Evolutionary conservation across 495 filamentous ascomycete genomes (phyloP), one percentile per base, ranked within the genome.

Genomic region (Aspergillus nanangensis): DNA sequence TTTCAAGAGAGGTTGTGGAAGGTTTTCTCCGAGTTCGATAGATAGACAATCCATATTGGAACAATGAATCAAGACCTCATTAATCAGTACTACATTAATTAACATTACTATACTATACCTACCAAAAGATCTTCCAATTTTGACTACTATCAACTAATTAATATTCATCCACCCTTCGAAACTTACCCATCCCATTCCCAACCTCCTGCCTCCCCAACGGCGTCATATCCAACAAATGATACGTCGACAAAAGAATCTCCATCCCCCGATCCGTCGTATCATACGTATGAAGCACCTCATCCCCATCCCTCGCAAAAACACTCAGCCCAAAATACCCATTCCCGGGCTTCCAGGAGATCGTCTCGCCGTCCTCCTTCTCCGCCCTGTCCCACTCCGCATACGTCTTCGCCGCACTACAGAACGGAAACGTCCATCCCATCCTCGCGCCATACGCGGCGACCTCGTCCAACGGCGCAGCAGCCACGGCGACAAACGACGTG

Each of bases 381-480:
- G 60, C 48, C 5, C 41, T 51, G n/a, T n/a, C n/a, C 37, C 51
- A 60, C 21, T 46, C 33, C 25, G 38, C 20, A 21, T 50, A 45
- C 24, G 48, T 56, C 22, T 46, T 59, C 22, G 36, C 50, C 41
- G 61, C 65, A 46, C 69, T 70, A 44, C 65, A 70, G 42, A 69
- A 72, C 15, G 69, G 69, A 40, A 72, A 69, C 8, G 48, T 55
- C 71, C 69, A 75, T 4, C 63, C 67, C 55, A 66, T 67, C 33
- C 57, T 50, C 11, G 60, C 47, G 34, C 60, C 57, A 52, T 59
- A 75, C n/a, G 50, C 58, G 8, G 55, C 58, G 33, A 74, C 53
- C 47, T 70, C 60, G 11, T 31, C 48, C 23, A 67, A 14, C 1
- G 69, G 61, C 0, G 67, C 70, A n/a, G 60, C 58, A 8, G 69